Conservation (phyloP, 495 filamentous ascomycete species). For the Pyrenula aspistea region DNA sequence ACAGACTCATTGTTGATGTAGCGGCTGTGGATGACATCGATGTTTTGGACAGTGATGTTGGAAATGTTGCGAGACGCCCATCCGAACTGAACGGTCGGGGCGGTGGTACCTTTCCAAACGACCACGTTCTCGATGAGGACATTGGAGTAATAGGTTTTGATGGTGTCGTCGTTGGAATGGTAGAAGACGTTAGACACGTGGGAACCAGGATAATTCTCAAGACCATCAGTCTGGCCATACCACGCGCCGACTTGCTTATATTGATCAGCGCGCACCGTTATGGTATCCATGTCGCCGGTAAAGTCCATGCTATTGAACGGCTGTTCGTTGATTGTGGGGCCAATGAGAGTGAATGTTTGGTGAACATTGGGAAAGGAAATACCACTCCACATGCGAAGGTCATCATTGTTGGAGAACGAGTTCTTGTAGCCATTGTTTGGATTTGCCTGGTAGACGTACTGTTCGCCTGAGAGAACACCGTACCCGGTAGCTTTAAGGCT, state of each 20-base stretch:
- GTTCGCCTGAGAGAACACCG: slow-evolving; percentile 16
- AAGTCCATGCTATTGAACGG: slow-evolving; percentile 17
- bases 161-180: slow-evolving; percentile 14
- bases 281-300: slow-evolving; percentile 2
- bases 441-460: slow-evolving; percentile 19
- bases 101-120: slow-evolving; percentile 13
- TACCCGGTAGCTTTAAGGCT: slow-evolving; percentile 12
- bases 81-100: slow-evolving; percentile 15
- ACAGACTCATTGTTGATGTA: slow-evolving; percentile 3
- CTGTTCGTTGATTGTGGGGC: slow-evolving; percentile 9
- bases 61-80: slow-evolving; percentile 14
- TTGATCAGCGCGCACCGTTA: slow-evolving; percentile 5
- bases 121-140: slow-evolving; percentile 2
- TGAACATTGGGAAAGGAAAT: neutral
- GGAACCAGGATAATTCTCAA: slow-evolving; percentile 9
- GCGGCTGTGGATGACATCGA: slow-evolving; percentile 17
- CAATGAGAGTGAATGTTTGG: slow-evolving; percentile 7
- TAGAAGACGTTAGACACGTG: slow-evolving; percentile 13
- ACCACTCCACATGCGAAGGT: slow-evolving; percentile 14
- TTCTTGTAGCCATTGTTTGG: slow-evolving; percentile 5
- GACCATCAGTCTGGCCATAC: slow-evolving; percentile 15
- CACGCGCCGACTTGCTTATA: slow-evolving; percentile 19
- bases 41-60: slow-evolving; percentile 11
- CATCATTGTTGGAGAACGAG: slow-evolving; percentile 5
- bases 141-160: slow-evolving; percentile 14